Evolutionary conservation across 805 yeast species (phyloP).

Genomic region (Cyberlindnera sargentensis): DNA sequence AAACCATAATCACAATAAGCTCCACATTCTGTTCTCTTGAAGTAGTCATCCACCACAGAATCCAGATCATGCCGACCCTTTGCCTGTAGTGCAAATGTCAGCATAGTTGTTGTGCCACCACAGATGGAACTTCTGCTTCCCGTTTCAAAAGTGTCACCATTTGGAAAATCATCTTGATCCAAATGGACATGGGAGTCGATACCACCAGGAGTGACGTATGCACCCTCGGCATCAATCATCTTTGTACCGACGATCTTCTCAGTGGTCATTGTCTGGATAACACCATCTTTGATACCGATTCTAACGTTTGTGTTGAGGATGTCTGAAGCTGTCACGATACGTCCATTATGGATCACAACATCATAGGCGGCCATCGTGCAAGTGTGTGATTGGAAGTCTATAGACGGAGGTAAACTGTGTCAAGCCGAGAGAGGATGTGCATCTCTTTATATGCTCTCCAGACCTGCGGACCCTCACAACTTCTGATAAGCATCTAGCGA

Average conservation of each 20-base stretch:
- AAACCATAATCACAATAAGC: conserved; percentile 42
- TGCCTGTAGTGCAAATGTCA: conserved; percentile 41
- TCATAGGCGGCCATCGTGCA: conserved; percentile 7
- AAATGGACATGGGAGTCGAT: conserved; percentile 45
- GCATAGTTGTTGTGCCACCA: conserved; percentile 44
- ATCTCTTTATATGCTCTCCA: too few species aligned
- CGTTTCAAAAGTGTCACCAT: conserved; percentile 38
- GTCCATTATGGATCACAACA: conserved; percentile 26
- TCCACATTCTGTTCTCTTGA: conserved; percentile 24
- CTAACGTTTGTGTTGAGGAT: conserved; percentile 30
- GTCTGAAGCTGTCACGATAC: conserved; percentile 26
- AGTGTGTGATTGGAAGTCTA: neutral
- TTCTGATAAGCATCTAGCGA: too few species aligned
- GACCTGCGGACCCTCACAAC: too few species aligned
- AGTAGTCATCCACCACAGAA: conserved; percentile 27
- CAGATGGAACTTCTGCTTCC: conserved; percentile 41
- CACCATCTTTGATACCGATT: conserved; percentile 36
- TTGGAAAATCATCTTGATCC: conserved; percentile 34
- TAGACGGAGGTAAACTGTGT: too few species aligned
- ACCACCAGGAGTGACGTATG: conserved; percentile 43
- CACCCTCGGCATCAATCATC: conserved; percentile 41
- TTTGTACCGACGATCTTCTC: conserved; percentile 20
- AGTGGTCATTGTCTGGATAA: conserved; percentile 30
- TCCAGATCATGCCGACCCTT: conserved; percentile 24
- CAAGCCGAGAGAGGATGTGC: too few species aligned